phyloP scores from a whole-genome alignment of 306 rosid genomes.

The Vigna reflexopilosa region DNA sequence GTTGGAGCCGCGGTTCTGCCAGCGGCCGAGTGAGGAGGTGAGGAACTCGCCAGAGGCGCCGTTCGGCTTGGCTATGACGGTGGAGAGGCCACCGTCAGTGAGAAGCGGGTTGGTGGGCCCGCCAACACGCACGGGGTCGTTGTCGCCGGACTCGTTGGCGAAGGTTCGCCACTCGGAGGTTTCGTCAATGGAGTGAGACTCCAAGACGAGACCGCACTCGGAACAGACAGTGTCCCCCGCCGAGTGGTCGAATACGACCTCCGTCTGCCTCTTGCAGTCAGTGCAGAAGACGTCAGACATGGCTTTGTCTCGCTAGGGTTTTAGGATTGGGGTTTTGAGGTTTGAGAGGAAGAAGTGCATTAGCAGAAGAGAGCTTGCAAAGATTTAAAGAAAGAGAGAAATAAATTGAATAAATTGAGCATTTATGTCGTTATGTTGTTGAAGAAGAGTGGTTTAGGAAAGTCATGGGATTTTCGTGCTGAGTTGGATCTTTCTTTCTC shows the following conservation, averaged over 20 bases:
- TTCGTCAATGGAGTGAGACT: conserved; percentile 95
- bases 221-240: conserved; percentile 94
- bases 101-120: conserved; percentile 89
- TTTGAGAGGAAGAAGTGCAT: too few relatives aligned
- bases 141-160: conserved; percentile 95
- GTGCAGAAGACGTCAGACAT: conserved; percentile 91
- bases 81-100: conserved; percentile 87
- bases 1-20: conserved; percentile 97
- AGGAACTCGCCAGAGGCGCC: conserved; percentile 83
- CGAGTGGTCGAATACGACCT: conserved; percentile 92
- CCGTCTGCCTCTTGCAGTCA: conserved; percentile 93
- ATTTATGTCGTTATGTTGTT: not conserved
- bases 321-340: not conserved
- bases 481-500: not conserved
- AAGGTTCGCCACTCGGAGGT: conserved; percentile 94
- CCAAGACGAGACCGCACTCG: conserved; percentile 92
- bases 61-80: conserved; percentile 88
- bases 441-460: conserved; percentile 18
- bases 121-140: conserved; percentile 96
- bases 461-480: conserved; percentile 38
- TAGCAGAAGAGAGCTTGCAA: too few relatives aligned
- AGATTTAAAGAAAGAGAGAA: not conserved
- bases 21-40: conserved; percentile 86
- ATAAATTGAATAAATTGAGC: not conserved
- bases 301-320: conserved; percentile 36